Evolutionary conservation across 306 rosid species (phyloP), one percentile per base, ranked within the genome.

Genomic region (Cucumis cinereus): DNA sequence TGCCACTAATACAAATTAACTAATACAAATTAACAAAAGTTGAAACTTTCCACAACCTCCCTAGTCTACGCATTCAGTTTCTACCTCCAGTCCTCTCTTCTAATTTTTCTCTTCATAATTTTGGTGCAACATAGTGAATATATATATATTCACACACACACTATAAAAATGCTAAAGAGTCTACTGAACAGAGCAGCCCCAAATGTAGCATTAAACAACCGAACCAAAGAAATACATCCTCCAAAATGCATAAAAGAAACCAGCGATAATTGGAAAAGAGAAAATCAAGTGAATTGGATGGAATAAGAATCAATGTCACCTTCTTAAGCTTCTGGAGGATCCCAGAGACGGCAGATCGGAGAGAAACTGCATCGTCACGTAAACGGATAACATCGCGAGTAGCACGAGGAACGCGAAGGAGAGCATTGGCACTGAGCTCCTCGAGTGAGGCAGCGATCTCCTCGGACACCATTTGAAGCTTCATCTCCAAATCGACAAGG

Each of bases 331-430:
- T 92, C 73, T 82, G 96, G 70, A 95, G 98, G 83, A 95, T 95
- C 64, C 89, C 89, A 33, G 96, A 87, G 36, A 89, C 91, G 52
- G 93, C 89, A 26, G 93, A 88, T 38, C 99, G 98, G 61, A 95
- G 93, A 2, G 97, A 89, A 49, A 92, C 87, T 75, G 97, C 96
- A 11, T 95, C 99, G 45, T 95, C 99, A 9, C 99, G 91, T 78
- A 95, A 87, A 73, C 98, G 97, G 68, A 92, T 79, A 74, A 92
- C 93, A 26, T 95, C 99, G 2, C 98, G 99, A 16, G 95, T 89
- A 79, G 98, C 91, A 8, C 99, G 97, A 2, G 99, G 99, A 0
- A 95, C 91, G 24, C 97, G 98, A 77, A 95, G 99, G 76, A 92
- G 96, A 17, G 97, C 83, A 73, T 91, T 85, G 79, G 98, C 74